These are phyloP conservation scores for Andrographis paniculata DNA, from an alignment of 305 asterid species.

Conservation along the genomic window DNA sequence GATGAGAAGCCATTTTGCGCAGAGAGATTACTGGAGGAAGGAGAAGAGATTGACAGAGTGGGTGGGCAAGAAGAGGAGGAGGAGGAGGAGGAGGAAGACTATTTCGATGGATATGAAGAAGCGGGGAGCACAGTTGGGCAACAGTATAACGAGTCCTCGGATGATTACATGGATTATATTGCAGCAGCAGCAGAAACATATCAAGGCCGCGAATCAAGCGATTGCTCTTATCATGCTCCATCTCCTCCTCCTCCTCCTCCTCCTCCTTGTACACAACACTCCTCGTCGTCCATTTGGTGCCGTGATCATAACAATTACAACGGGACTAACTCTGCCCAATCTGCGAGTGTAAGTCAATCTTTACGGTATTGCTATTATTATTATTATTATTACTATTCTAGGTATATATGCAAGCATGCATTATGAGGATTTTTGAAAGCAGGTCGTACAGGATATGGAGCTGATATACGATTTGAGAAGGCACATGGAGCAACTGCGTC, in stretches of 20 bases:
- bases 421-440: no score
- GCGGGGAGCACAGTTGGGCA: conserved; percentile 31
- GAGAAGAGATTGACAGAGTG: conserved; percentile 16
- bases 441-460: conserved; percentile 86
- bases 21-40: conserved; percentile 20
- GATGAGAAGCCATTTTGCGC: conserved; percentile 6
- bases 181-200: conserved; percentile 23
- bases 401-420: background rate
- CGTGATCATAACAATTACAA: no score
- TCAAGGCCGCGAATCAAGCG: conserved; percentile 27
- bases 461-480: conserved; percentile 67
- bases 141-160: conserved; percentile 26
- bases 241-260: conserved; percentile 34
- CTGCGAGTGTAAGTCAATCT: conserved; percentile 44
- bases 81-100: conserved; percentile 19
- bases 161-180: conserved; percentile 26
- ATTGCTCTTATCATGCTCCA: conserved; percentile 31
- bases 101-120: conserved; percentile 34
- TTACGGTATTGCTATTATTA: background rate
- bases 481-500: conserved; percentile 72
- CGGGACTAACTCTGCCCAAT: conserved; percentile 31
- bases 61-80: conserved; percentile 22
- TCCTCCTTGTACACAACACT: conserved; percentile 38
- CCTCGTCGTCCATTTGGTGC: conserved; percentile 32
- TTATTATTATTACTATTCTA: conserved; percentile 6